Evolutionary conservation across 2,329 filamentous ascomycete species (phyloP).

Genomic region (Albifimbria verrucaria): DNA sequence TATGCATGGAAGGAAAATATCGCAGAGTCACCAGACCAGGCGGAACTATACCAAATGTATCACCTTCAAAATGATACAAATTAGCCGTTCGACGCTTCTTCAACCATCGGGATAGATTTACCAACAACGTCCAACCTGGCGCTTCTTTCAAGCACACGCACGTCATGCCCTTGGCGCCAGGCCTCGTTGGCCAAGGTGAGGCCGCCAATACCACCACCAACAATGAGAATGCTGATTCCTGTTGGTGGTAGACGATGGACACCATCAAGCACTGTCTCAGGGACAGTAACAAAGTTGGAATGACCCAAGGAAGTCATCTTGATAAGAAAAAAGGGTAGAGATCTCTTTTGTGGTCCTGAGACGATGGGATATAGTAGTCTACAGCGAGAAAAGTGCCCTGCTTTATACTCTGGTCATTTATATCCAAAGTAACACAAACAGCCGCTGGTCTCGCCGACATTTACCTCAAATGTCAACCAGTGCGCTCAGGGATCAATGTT

Average conservation of each 20-base stretch:
- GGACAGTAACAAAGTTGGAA: background rate
- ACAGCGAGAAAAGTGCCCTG: no score
- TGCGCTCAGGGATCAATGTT: no score
- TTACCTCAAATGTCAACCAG: no score
- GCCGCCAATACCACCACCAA: slow-evolving; percentile 10
- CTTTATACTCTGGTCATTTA: no score
- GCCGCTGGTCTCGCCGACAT: no score
- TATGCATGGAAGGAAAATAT: background rate
- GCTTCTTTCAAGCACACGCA: slow-evolving; percentile 11
- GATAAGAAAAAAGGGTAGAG: background rate
- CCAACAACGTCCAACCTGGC: slow-evolving; percentile 2
- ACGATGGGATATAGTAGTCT: no score
- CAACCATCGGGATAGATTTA: background rate
- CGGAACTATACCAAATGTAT: background rate
- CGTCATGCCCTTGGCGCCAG: slow-evolving; percentile 13
- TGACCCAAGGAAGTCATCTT: background rate
- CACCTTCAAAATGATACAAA: background rate
- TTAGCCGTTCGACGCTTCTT: background rate
- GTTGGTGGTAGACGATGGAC: slow-evolving; percentile 1
- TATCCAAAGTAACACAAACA: no score
- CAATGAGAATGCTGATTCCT: slow-evolving; percentile 9
- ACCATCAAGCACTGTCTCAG: background rate
- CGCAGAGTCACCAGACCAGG: background rate
- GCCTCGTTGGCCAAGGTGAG: slow-evolving; percentile 11
- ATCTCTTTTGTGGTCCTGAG: no score